A percentile compares a stretch with the other conserved stretches of the same genome.
phyloP scores from a whole-genome alignment of 176 grass and related monocot species.

The Thalia dealbata region DNA sequence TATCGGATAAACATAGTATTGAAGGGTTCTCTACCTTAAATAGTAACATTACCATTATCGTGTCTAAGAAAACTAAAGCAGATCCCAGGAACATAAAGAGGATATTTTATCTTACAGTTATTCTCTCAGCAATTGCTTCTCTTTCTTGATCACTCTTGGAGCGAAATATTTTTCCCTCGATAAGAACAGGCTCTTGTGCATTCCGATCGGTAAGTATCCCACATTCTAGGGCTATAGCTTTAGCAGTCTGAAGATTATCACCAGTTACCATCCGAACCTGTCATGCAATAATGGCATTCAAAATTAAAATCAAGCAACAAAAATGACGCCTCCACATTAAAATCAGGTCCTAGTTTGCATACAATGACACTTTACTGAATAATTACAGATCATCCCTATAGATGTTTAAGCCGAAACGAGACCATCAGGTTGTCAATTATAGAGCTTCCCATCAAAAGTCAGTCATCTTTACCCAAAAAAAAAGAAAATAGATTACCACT shows the following conservation, averaged over 20 bases:
- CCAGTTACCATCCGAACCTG: conserved; percentile 96
- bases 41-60: background rate
- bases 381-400: background rate
- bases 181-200: conserved; percentile 49
- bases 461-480: background rate
- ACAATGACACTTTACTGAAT: background rate
- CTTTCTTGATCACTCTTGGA: conserved; percentile 46
- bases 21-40: background rate
- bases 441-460: background rate
- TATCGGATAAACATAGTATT: too few species aligned
- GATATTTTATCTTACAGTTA: conserved; percentile 46
- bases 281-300: background rate
- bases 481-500: background rate
- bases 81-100: conserved; percentile 11
- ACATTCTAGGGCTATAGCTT: conserved; percentile 90
- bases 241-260: conserved; percentile 89
- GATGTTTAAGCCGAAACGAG: background rate
- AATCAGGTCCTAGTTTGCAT: background rate
- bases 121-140: conserved; percentile 56
- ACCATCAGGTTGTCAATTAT: background rate
- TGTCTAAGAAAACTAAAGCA: background rate
- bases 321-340: too few species aligned
- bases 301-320: background rate
- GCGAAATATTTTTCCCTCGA: conserved; percentile 73
- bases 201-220: conserved; percentile 79